A percentile compares a stretch with the other conserved stretches of the same genome.
phyloP scores from a whole-genome alignment of 208 protist species.

The Tritrichomonas foetus region DNA sequence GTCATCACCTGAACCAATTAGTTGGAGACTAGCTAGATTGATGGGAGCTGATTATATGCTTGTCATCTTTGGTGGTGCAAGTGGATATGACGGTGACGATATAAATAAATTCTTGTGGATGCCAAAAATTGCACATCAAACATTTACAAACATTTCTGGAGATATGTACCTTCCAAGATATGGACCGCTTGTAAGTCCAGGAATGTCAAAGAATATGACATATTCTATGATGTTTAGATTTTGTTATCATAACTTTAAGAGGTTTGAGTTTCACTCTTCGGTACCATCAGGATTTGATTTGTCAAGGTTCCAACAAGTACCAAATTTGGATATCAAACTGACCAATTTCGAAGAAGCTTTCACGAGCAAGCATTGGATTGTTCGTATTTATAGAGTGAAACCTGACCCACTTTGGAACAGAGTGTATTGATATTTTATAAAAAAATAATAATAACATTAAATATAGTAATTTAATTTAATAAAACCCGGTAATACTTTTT shows the following conservation, averaged over 20 bases:
- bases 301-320: neutral
- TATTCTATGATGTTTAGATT: neutral
- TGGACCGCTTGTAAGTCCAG: neutral
- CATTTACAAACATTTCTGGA: neutral
- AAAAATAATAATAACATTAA: too few relatives aligned
- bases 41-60: constrained; percentile 92
- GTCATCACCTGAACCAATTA: constrained; percentile 69
- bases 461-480: too few relatives aligned
- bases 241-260: neutral
- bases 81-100: constrained; percentile 77
- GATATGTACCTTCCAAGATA: neutral
- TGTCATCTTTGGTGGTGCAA: constrained; percentile 80
- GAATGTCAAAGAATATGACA: neutral
- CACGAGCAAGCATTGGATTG: constrained; percentile 83
- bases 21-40: constrained; percentile 68
- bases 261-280: neutral
- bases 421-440: constrained; percentile 1
- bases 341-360: constrained; percentile 72
- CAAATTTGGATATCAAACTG: constrained; percentile 52
- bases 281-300: neutral
- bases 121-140: constrained; percentile 43
- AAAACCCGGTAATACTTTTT: too few relatives aligned
- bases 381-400: constrained; percentile 87
- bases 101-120: constrained; percentile 94
- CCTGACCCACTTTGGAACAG: neutral